A percentile compares a stretch with the other conserved stretches of the same genome.
Conservation (phyloP, 2,329 filamentous ascomycete species). For the Cercospora sesami region DNA sequence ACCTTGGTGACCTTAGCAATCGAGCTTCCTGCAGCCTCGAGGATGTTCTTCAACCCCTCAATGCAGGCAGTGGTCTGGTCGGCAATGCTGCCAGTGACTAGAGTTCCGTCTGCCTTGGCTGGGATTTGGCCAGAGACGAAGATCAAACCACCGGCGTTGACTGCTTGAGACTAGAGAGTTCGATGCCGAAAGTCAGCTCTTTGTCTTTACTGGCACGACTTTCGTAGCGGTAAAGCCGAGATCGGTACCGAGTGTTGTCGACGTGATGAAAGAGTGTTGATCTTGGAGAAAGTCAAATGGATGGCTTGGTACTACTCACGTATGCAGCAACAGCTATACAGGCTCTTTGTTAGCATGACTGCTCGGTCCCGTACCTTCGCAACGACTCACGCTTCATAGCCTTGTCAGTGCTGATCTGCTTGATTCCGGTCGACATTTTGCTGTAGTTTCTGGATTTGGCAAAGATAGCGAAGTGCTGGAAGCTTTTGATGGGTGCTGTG, state of each 20-base stretch:
- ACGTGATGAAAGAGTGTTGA: slow-evolving; percentile 1
- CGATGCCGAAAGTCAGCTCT: slow-evolving; percentile 5
- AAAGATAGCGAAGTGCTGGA: background rate
- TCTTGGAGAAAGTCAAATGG: background rate
- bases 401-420: slow-evolving; percentile 17
- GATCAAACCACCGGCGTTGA: slow-evolving; percentile 67
- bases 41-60: slow-evolving; percentile 79
- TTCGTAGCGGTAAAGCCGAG: background rate
- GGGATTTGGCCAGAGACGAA: slow-evolving; percentile 77
- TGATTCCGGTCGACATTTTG: slow-evolving; percentile 14
- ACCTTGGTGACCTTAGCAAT: slow-evolving; percentile 85
- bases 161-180: slow-evolving; percentile 54
- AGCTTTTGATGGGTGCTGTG: background rate
- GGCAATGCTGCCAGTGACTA: slow-evolving; percentile 64
- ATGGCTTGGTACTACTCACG: slow-evolving; percentile 37
- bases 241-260: slow-evolving; percentile 2
- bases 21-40: slow-evolving; percentile 75
- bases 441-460: background rate
- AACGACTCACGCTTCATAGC: slow-evolving; percentile 14
- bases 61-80: slow-evolving; percentile 71
- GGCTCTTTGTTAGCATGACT: background rate
- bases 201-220: background rate
- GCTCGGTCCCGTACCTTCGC: background rate
- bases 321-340: slow-evolving; percentile 46
- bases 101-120: slow-evolving; percentile 60